Evolutionary conservation across 2,329 filamentous ascomycete genomes (phyloP).

Genomic region (Cladorrhinum sp.): DNA sequence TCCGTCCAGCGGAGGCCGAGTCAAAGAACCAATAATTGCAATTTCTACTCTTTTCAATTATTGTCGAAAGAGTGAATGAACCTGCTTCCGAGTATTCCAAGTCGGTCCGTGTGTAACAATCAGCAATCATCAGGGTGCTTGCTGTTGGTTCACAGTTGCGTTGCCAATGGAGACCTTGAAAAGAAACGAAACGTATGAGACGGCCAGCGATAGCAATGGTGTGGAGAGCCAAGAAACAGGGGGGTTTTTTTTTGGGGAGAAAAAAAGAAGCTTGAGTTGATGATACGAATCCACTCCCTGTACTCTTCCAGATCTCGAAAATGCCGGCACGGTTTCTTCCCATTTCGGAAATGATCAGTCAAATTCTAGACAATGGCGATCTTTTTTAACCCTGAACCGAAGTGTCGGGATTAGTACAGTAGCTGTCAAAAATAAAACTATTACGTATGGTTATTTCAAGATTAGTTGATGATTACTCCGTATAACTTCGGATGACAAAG

Average conservation of each 20-base stretch:
- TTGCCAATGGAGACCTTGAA: too few species aligned
- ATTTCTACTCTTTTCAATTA: too few species aligned
- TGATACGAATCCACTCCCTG: background rate
- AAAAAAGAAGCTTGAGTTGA: background rate
- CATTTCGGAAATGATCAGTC: background rate
- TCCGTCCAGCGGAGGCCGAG: background rate
- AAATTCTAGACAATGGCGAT: background rate
- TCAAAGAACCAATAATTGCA: too few species aligned
- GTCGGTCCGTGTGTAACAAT: background rate
- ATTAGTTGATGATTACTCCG: too few species aligned
- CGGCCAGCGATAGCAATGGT: too few species aligned
- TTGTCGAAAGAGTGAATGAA: too few species aligned
- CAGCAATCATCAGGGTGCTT: too few species aligned
- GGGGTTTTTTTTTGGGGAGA: background rate
- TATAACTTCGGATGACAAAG: too few species aligned
- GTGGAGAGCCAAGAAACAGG: background rate
- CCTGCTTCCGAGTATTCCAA: too few species aligned
- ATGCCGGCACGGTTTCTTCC: background rate
- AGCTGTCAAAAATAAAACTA: background rate
- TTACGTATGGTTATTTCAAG: background rate
- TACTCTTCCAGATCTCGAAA: background rate
- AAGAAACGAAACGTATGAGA: too few species aligned
- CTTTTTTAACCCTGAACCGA: background rate
- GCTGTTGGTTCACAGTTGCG: too few species aligned
- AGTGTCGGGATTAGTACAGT: background rate